Base-by-base conservation (phyloP, 306 rosid genomes). In the Lathyrus oleraceus region DNA sequence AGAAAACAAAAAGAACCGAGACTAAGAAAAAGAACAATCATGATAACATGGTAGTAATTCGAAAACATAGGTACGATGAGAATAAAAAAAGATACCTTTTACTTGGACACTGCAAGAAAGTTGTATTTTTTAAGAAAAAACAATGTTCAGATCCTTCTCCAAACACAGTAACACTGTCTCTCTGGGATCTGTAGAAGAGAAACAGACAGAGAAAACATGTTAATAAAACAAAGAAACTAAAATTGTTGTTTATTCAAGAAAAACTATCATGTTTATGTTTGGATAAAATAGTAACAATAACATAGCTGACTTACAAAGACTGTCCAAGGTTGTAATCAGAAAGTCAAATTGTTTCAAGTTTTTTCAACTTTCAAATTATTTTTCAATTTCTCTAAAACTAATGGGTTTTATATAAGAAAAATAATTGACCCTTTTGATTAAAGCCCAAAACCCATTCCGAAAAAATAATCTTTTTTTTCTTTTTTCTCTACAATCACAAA, bases 141-240 rank as follows among this genome's bases (percentile, higher is more conserved):
- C 1, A 40, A 11, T 40, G 8, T 47, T 47, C 52, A 47, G 52
- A 47, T 47, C 19, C 52, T 47, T 47, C 20, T n/a, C 52, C 47
- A 35, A 35, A 42, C 42, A 73, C 44, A 74, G 47, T 42, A 61
- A 83, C 52, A 19, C 83, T 42, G 14, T 75, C 70, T 70, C 82
- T 70, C 81, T 84, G 74, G 80, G 81, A 82, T 87, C 89, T 85
- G 90, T 69, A 75, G 81, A 79, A 72, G 73, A 82, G 81, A 81
- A 76, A 87, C 23, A 11, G 83, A 85, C 84, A 79, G 8, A 28
- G 56, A 71, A 40, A 56, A n/a, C 28, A 25, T 6, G 39, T 35
- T 35, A 35, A 64, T 12, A 7, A 48, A 32, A 52, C 12, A 39
- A 10, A 39, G 0, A 40, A 10, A 40, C 5, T 3, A 40, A 40